phyloP scores from a whole-genome alignment of 768 basidiomycete species.

The Podaxis carcinomalis region DNA sequence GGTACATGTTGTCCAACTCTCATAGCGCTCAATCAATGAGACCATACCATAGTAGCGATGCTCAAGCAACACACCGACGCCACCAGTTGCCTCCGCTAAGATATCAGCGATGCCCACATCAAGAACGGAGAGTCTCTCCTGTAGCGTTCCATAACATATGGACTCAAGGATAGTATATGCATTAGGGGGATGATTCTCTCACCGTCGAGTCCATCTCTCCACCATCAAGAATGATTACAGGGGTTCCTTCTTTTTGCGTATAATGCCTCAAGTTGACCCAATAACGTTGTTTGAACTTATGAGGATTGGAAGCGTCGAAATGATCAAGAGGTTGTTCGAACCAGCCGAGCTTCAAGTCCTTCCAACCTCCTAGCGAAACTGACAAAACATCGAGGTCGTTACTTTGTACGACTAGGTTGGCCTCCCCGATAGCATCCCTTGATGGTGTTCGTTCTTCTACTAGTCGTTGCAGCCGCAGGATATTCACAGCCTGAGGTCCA shows the following conservation, averaged over 20 bases:
- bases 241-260: slow-evolving; percentile 60
- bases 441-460: neutral
- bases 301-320: slow-evolving; percentile 45
- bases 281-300: slow-evolving; percentile 82
- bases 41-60: slow-evolving; percentile 83
- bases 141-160: neutral
- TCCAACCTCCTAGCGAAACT: neutral
- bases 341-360: slow-evolving; percentile 26
- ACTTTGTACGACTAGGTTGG: neutral
- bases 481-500: neutral
- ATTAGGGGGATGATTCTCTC: neutral
- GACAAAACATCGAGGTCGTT: neutral
- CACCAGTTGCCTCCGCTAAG: slow-evolving; percentile 77
- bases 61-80: slow-evolving; percentile 84
- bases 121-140: slow-evolving; percentile 52
- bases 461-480: neutral
- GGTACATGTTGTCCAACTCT: neutral
- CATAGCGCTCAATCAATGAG: neutral
- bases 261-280: slow-evolving; percentile 92
- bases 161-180: neutral
- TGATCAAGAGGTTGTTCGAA: slow-evolving; percentile 89
- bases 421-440: neutral
- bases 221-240: slow-evolving; percentile 88
- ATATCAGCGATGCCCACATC: slow-evolving; percentile 86
- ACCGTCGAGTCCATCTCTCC: slow-evolving; percentile 57